A percentile compares a stretch with the other conserved stretches of the same genome.
Conservation (phyloP, 2,329 filamentous ascomycete species). For the Penicillium psychrosexuale region DNA sequence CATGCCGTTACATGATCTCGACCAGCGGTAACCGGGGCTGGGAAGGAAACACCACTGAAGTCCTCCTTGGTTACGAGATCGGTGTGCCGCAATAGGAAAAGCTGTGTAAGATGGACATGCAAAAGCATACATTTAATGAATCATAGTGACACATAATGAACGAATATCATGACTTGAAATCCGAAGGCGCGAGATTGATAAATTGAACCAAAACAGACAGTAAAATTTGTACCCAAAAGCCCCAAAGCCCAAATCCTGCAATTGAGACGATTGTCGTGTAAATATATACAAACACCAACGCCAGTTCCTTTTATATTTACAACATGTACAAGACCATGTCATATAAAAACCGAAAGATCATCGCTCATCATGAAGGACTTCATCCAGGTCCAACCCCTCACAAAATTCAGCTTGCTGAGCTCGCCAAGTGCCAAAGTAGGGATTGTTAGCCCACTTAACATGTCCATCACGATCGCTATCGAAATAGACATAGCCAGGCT, state of each 20-base stretch:
- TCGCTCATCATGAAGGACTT: slow-evolving; percentile 20
- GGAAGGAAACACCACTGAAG: slow-evolving; percentile 88
- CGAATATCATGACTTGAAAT: slow-evolving; percentile 5
- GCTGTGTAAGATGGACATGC: neutral
- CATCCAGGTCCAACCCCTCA: slow-evolving; percentile 36
- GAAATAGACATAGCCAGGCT: slow-evolving; percentile 42
- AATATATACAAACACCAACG: slow-evolving; percentile 7
- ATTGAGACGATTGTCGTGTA: neutral
- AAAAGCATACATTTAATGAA: neutral
- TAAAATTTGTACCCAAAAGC: neutral
- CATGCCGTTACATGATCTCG: slow-evolving; percentile 85
- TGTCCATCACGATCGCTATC: slow-evolving; percentile 35
- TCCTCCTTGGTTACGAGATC: slow-evolving; percentile 93
- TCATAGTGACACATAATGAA: slow-evolving; percentile 1
- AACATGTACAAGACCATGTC: slow-evolving; percentile 5
- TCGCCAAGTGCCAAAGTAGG: slow-evolving; percentile 39
- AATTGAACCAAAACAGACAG: neutral
- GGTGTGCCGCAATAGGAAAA: slow-evolving; percentile 39
- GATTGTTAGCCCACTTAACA: slow-evolving; percentile 33
- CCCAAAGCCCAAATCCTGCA: neutral
- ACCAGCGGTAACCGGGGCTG: slow-evolving; percentile 90
- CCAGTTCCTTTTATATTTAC: slow-evolving; percentile 3
- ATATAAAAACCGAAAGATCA: slow-evolving; percentile 10
- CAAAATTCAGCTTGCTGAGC: slow-evolving; percentile 37
- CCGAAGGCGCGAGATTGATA: neutral